Conservation (phyloP, 78 protist species). For the Dictyostelium capitatum region DNA sequence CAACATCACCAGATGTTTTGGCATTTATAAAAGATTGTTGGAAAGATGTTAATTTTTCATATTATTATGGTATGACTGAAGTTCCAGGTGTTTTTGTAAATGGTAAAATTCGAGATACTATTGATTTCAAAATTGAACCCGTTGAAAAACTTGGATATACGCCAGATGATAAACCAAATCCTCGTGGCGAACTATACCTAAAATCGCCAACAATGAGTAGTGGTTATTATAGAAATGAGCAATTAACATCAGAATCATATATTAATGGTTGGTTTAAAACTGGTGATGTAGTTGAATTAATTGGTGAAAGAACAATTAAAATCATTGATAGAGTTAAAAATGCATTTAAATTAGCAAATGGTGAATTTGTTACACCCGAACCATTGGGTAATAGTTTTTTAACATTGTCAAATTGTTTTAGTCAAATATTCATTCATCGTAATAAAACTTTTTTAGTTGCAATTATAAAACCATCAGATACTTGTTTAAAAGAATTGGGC, state of each 20-base stretch:
- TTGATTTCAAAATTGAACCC: conserved; percentile 33
- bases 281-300: conserved; percentile 92
- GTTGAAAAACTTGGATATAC: conserved; percentile 25
- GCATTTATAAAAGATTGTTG: conserved; percentile 16
- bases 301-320: conserved; percentile 48
- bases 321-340: conserved; percentile 93
- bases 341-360: conserved; percentile 91
- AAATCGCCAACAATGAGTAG: conserved; percentile 69
- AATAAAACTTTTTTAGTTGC: conserved; percentile 67
- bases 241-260: conserved; percentile 20
- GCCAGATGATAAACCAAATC: conserved; percentile 66
- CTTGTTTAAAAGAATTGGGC: neutral
- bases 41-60: neutral
- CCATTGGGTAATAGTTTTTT: conserved; percentile 43
- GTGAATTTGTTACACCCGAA: conserved; percentile 93
- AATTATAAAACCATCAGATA: conserved; percentile 34
- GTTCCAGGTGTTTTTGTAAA: conserved; percentile 33
- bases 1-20: conserved; percentile 53
- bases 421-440: conserved; percentile 71
- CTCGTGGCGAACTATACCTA: conserved; percentile 88
- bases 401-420: neutral
- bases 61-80: conserved; percentile 71
- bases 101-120: neutral
- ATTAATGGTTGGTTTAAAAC: conserved; percentile 93
- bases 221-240: conserved; percentile 89